Base-by-base conservation (phyloP, 1,139 yeast genomes). In the Blastobotrys buckinghamii region DNA sequence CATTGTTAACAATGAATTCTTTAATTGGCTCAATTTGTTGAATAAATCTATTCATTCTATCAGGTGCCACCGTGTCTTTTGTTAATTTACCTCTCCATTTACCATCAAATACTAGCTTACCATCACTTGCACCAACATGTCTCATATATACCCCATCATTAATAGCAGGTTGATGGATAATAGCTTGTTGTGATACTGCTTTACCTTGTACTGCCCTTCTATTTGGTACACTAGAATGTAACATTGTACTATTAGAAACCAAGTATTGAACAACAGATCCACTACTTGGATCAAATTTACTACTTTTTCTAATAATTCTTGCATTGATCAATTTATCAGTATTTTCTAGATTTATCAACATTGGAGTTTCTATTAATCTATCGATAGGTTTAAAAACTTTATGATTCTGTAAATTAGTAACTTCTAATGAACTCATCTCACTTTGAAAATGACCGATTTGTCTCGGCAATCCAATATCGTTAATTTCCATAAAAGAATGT, bases 381-480 rank as follows among this genome's bases (percentile, higher is more conserved):
- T 44, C 47, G 7, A 24, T 30, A 4, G 47, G 47, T 15, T 38
- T 16, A 42, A 37, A 29, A 30, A 10, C 10, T 16, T n/a, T 8
- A 6, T 30, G 29, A 6, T 36, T 37, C 4, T 36, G 26, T 15
- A 44, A 19, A 15, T 44, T 24, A 13, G 13, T 29, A 13, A 44
- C 24, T 24, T 44, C 47, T 24, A 44, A 24, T 10, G 30, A 20
- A 15, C 32, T 22, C 15, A 13, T 32, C 32, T 44, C 38, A 22
- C 37, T 26, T 24, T 44, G 47, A 38, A 26, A 38, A 38, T 44
- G 47, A 27, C 42, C 47, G 13, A 44, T 22, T 24, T 38, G 42
- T 20, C 38, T 17, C 9, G 47, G 47, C 10, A 16, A n/a, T 2
- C 37, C 47, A 1, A n/a, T 8, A 30, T 44, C 37, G 20, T 38